Percentiles rank a stretch among this genome's conserved stretches.
phyloP scores from a whole-genome alignment of 345 rosid genomes.

The Excoecaria cochinchinensis region DNA sequence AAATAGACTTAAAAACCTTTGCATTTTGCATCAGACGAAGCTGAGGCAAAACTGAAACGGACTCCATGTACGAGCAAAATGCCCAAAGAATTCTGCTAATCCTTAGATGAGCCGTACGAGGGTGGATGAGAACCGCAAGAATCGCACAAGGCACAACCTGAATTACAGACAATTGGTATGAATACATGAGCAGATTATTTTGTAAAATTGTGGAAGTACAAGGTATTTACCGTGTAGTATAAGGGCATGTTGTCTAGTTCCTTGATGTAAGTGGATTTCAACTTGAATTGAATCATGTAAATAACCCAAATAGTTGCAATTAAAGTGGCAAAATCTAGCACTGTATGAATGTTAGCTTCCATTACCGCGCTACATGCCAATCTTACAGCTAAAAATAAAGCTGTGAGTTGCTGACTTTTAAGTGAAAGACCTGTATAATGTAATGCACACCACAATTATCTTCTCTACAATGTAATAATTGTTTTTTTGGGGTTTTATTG shows the following conservation, averaged over 20 bases:
- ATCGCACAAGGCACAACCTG: slow-evolving; percentile 63
- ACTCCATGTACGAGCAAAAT: slow-evolving; percentile 57
- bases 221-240: slow-evolving; percentile 49
- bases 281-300: slow-evolving; percentile 68
- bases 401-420: slow-evolving; percentile 73
- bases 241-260: slow-evolving; percentile 55
- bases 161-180: background rate
- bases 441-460: background rate
- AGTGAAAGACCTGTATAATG: slow-evolving; percentile 64
- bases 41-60: slow-evolving; percentile 84
- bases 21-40: slow-evolving; percentile 86
- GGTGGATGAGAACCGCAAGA: slow-evolving; percentile 56
- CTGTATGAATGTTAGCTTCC: slow-evolving; percentile 60
- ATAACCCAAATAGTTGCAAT: slow-evolving; percentile 63
- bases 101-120: slow-evolving; percentile 11
- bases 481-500: too few relatives aligned
- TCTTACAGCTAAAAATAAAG: slow-evolving; percentile 59
- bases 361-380: slow-evolving; percentile 39
- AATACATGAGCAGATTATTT: too few relatives aligned
- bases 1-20: slow-evolving; percentile 38
- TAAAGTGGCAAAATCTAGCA: slow-evolving; percentile 59
- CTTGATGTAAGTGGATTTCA: slow-evolving; percentile 63
- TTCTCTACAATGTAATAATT: too few relatives aligned
- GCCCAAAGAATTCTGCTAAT: slow-evolving; percentile 54
- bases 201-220: too few relatives aligned